phyloP scores from a whole-genome alignment of 345 rosid species.

The Salix udensis region DNA sequence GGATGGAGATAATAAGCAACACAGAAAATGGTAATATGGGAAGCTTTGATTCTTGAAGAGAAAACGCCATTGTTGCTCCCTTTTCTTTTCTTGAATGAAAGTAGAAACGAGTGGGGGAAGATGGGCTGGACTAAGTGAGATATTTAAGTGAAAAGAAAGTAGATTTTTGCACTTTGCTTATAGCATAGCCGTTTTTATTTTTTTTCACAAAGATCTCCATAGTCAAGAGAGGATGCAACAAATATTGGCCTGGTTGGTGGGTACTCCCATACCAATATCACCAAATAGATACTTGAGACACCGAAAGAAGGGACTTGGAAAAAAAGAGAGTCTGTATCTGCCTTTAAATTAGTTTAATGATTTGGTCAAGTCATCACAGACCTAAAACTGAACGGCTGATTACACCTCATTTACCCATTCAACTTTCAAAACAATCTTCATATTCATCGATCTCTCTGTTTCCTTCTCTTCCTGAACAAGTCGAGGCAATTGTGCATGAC shows the following conservation, averaged over 20 bases:
- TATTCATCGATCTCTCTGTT: neutral
- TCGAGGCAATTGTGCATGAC: neutral
- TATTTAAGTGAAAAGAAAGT: slow-evolving; percentile 26
- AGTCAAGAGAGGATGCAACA: slow-evolving; percentile 72
- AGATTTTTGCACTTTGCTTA: neutral
- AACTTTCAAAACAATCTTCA: neutral
- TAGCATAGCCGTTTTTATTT: slow-evolving; percentile 21
- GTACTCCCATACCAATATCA: slow-evolving; percentile 30
- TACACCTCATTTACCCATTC: neutral
- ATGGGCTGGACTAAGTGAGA: slow-evolving; percentile 24
- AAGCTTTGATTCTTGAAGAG: slow-evolving; percentile 1
- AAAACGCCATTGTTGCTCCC: slow-evolving; percentile 15
- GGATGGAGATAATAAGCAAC: slow-evolving; percentile 23
- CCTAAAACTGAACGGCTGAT: slow-evolving; percentile 15
- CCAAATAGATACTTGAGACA: slow-evolving; percentile 4
- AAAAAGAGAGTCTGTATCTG: neutral
- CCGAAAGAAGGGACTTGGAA: neutral
- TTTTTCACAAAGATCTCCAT: slow-evolving; percentile 5
- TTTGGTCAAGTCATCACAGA: slow-evolving; percentile 29
- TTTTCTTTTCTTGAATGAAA: neutral
- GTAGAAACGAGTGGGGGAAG: slow-evolving; percentile 22
- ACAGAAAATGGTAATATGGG: slow-evolving; percentile 17
- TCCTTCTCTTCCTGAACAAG: neutral
- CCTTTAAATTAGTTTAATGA: slow-evolving; percentile 4
- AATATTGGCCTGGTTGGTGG: slow-evolving; percentile 56